Evolutionary conservation across 192 early-diverging fungal species (phyloP), one percentile per base, ranked within the genome.

Genomic region (Coemansia sp.): DNA sequence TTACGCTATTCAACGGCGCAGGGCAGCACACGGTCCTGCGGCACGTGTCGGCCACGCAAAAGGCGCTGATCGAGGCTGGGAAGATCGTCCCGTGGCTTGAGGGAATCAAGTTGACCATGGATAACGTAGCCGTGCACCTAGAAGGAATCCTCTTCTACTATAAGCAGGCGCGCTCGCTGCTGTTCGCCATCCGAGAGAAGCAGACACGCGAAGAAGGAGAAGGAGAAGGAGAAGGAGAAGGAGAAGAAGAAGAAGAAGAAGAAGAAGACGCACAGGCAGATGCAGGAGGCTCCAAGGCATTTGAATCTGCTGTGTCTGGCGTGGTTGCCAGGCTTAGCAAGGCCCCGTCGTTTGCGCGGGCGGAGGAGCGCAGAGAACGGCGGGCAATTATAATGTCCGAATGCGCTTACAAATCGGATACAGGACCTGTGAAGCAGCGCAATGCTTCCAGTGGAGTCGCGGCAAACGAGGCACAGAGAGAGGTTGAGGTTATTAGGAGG

Each of bases 71-170:
- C 23, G 51, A 58, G 52, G 69, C 69, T 3, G 58, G 59, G 52
- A 39, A 65, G 26, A 56, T 61, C 1, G 66, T 59, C 18, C 75
- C 75, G 9, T 77, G 75, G 75, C 62, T 77, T 15, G 20, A 55
- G 0, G 61, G 42, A 6, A 33, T 42, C 1, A 37, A 30, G 21
- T 25, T 68, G 2, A 43, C 60, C 6, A 18, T 33, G 0, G 61
- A 68, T 21, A 61, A 26, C 2, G 70, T 51, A 5, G 51, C 65
- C 4, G 31, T 39, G 26, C 67, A 79, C 29, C 20, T 66, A 23
- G 53, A 26, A 1, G 76, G 72, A 13, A 66, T 79, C 23, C 34
- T 72, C 30, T 63, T 69, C 8, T 70, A 66, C 57, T 66, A 64
- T 35, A 53, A 59, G 33, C 58, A 63, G 8, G 48, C 63, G 18